Percentiles rank a stretch among this genome's conserved stretches.
These are phyloP conservation scores for Daldinia caldariorum DNA, from an alignment of 495 filamentous ascomycete genomes.

Conservation along the genomic window DNA sequence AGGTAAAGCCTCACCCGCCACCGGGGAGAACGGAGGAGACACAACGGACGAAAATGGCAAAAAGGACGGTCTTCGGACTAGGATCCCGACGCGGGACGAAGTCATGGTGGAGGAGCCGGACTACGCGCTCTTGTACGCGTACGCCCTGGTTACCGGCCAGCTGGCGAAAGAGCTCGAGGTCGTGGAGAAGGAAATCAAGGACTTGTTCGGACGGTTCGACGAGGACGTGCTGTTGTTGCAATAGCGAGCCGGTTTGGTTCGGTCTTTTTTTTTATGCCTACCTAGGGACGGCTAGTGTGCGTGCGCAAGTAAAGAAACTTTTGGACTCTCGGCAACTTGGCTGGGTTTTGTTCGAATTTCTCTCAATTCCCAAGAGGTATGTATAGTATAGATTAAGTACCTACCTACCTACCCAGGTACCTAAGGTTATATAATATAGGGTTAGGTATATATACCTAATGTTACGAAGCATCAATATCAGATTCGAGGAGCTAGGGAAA, in stretches of 20 bases:
- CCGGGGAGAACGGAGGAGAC: slow-evolving; percentile 31
- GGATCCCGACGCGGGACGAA: slow-evolving; percentile 27
- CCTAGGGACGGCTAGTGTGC: background rate
- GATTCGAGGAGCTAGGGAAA: background rate
- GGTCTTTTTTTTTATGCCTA: background rate
- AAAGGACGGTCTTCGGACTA: slow-evolving; percentile 16
- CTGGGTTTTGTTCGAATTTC: background rate
- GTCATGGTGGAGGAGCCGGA: slow-evolving; percentile 59
- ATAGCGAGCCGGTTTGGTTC: slow-evolving; percentile 38
- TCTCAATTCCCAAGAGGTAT: background rate
- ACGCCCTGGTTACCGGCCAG: slow-evolving; percentile 73
- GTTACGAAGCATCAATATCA: background rate
- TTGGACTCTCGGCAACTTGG: background rate
- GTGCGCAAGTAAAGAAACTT: background rate
- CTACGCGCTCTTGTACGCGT: slow-evolving; percentile 64
- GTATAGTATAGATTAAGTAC: background rate
- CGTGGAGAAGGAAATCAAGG: slow-evolving; percentile 73
- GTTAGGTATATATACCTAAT: background rate
- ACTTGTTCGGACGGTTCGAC: slow-evolving; percentile 78
- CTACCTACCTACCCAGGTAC: too few relatives aligned
- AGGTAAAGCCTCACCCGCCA: slow-evolving; percentile 23
- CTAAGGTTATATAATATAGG: background rate
- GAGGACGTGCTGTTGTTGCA: slow-evolving; percentile 78
- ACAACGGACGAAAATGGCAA: slow-evolving; percentile 26
- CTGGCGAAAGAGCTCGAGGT: slow-evolving; percentile 74